Conservation (phyloP, 805 yeast genomes). For the Kodamaea sagamina region DNA sequence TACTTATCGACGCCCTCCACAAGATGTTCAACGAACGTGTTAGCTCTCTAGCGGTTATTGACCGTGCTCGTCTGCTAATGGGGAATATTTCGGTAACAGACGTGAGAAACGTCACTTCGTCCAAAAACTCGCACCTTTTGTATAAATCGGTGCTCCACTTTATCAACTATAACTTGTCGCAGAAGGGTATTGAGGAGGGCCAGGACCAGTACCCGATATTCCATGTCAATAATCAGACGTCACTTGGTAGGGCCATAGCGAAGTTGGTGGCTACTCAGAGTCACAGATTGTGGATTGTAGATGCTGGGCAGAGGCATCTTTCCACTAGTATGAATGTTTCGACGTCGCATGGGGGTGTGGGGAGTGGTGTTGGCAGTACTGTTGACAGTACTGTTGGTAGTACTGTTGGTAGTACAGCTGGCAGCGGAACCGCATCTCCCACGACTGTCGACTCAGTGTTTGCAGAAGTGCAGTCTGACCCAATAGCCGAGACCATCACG, state of each 20-base stretch:
- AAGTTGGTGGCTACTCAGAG: constrained; percentile 93
- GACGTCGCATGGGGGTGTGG: no score
- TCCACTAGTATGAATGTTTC: constrained; percentile 8
- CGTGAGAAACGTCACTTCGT: constrained; percentile 81
- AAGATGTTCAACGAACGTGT: constrained; percentile 84
- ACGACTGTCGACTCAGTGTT: constrained; percentile 26
- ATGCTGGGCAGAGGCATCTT: constrained; percentile 26
- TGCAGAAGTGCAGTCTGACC: constrained; percentile 11
- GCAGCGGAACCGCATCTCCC: constrained; percentile 15
- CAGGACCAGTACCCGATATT: constrained; percentile 96
- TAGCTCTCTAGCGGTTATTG: constrained; percentile 91
- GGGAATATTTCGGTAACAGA: constrained; percentile 96
- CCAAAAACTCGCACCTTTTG: constrained; percentile 81
- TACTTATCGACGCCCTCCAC: constrained; percentile 80
- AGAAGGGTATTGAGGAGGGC: constrained; percentile 90
- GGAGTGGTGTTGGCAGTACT: no score
- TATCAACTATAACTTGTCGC: constrained; percentile 79
- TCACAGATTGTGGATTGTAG: constrained; percentile 86
- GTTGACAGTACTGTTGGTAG: neutral
- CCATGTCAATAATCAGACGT: constrained; percentile 79
- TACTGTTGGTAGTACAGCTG: neutral
- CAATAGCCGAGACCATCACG: neutral
- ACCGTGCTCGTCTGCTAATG: constrained; percentile 67
- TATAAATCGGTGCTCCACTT: constrained; percentile 85
- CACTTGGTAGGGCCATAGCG: constrained; percentile 87